Evolutionary conservation across 2,329 filamentous ascomycete genomes (phyloP).

Genomic region (Alternaria ventricosa): DNA sequence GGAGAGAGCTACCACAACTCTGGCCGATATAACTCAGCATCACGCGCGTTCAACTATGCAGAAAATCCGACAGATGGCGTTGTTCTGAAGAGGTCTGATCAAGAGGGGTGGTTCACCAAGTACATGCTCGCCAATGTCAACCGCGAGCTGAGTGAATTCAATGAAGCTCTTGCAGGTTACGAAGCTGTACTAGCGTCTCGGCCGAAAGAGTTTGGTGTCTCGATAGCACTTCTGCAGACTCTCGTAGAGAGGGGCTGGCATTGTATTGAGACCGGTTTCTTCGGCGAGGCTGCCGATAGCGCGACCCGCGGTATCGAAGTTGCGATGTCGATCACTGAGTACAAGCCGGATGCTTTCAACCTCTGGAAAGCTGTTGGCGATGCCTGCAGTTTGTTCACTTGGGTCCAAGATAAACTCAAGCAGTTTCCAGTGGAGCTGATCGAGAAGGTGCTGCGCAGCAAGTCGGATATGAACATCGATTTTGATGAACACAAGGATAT

Average conservation of each 20-base stretch:
- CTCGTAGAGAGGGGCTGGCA: constrained; percentile 81
- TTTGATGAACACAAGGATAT: constrained; percentile 69
- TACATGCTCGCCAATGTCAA: constrained; percentile 97
- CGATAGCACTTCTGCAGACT: constrained; percentile 86
- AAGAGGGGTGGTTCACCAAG: constrained; percentile 90
- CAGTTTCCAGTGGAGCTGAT: constrained; percentile 69
- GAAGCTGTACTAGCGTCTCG: constrained; percentile 72
- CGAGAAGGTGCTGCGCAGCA: constrained; percentile 62
- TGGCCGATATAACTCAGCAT: constrained; percentile 90
- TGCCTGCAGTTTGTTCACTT: constrained; percentile 83
- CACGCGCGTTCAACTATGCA: constrained; percentile 86
- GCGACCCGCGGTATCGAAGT: constrained; percentile 73
- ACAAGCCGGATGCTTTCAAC: constrained; percentile 79
- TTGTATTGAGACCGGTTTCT: constrained; percentile 81
- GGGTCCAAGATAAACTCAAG: constrained; percentile 70
- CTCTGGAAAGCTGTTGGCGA: constrained; percentile 94
- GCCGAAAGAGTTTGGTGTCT: constrained; percentile 81
- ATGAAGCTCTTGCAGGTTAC: constrained; percentile 81
- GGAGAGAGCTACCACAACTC: constrained; percentile 98
- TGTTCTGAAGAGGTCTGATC: constrained; percentile 59
- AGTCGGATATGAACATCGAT: constrained; percentile 58
- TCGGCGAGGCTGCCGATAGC: constrained; percentile 78
- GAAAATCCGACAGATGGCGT: constrained; percentile 72
- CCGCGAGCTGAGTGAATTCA: constrained; percentile 87
- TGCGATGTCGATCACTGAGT: constrained; percentile 66